phyloP scores from a whole-genome alignment of 2,329 filamentous ascomycete genomes.

The Phialocephala sp. region DNA sequence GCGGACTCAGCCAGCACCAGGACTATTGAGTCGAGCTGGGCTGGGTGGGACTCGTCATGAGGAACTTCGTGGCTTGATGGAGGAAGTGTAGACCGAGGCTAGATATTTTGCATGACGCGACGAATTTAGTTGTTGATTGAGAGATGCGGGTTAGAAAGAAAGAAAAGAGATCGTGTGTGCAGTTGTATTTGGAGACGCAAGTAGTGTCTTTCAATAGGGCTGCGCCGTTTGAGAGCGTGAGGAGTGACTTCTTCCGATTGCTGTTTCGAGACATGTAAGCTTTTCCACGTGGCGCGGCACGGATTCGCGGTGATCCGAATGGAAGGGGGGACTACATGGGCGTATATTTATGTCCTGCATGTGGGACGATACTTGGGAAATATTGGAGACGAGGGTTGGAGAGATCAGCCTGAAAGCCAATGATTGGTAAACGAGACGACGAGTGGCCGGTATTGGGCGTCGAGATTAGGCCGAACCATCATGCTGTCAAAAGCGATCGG shows the following conservation, averaged over 20 bases:
- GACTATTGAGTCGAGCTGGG: neutral
- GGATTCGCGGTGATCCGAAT: neutral
- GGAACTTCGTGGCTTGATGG: constrained; percentile 7
- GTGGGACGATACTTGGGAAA: neutral
- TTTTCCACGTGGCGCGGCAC: constrained; percentile 7
- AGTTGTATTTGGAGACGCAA: neutral
- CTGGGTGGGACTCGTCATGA: neutral
- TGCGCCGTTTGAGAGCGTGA: constrained; percentile 1
- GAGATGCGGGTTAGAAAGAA: constrained; percentile 3
- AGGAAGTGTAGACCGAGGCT: neutral
- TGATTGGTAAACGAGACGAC: neutral
- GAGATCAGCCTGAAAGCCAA: constrained; percentile 1
- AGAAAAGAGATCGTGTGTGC: neutral
- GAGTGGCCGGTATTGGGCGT: neutral
- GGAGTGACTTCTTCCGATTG: neutral
- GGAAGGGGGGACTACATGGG: neutral
- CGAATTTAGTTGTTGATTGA: too few species aligned
- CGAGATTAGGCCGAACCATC: neutral
- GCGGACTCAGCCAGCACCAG: constrained; percentile 1
- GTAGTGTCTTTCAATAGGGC: neutral
- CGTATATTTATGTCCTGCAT: neutral
- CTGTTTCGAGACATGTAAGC: neutral
- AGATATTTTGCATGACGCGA: too few species aligned
- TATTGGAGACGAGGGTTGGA: constrained; percentile 1
- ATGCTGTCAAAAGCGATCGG: neutral